Conservation (phyloP, 2,329 filamentous ascomycete species). For the Zymoseptoria tritici region DNA sequence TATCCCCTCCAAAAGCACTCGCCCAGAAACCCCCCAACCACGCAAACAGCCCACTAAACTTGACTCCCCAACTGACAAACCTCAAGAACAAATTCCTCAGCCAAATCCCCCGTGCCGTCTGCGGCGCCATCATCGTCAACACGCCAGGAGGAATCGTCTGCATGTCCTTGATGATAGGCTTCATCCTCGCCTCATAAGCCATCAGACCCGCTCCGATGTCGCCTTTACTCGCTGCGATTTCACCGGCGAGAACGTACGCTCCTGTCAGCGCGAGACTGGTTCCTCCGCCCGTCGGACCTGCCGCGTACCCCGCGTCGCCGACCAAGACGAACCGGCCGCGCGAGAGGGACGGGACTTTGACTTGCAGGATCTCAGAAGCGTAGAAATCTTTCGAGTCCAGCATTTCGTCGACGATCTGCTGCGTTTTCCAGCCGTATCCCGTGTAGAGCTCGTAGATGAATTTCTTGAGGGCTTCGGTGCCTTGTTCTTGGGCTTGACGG, state of each 20-base stretch:
- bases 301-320: slow-evolving; percentile 35
- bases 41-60: background rate
- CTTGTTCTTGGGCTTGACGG: slow-evolving; percentile 34
- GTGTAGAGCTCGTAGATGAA: slow-evolving; percentile 20
- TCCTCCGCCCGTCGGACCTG: slow-evolving; percentile 31
- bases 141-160: slow-evolving; percentile 31
- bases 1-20: background rate
- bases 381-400: slow-evolving; percentile 20
- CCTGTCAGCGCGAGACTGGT: slow-evolving; percentile 32
- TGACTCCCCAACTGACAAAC: background rate
- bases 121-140: slow-evolving; percentile 35
- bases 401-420: slow-evolving; percentile 15
- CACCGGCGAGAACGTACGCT: slow-evolving; percentile 52
- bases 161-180: slow-evolving; percentile 38
- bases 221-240: slow-evolving; percentile 24
- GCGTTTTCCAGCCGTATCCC: slow-evolving; percentile 18
- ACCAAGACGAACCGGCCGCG: slow-evolving; percentile 33
- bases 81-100: slow-evolving; percentile 32
- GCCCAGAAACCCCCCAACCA: slow-evolving; percentile 1
- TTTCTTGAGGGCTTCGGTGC: slow-evolving; percentile 30
- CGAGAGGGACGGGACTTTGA: slow-evolving; percentile 26
- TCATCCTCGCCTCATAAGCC: slow-evolving; percentile 40
- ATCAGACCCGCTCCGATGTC: slow-evolving; percentile 33
- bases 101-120: slow-evolving; percentile 41
- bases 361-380: slow-evolving; percentile 27